Evolutionary conservation across 305 asterid genomes (phyloP).

Genomic region (Rubia peregrina): DNA sequence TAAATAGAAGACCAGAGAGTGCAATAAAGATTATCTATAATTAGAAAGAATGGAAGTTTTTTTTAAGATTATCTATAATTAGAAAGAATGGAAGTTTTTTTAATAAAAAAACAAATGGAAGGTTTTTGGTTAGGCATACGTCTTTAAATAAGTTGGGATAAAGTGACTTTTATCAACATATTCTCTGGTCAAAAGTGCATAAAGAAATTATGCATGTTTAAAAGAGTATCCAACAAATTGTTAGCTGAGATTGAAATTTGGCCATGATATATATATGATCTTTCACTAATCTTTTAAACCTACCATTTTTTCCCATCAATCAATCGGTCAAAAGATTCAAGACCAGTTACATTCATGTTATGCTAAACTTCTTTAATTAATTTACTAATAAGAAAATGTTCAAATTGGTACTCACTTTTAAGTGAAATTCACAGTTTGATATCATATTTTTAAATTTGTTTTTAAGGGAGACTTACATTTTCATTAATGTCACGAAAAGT

Average conservation of each 20-base stretch:
- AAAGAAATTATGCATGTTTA: neutral
- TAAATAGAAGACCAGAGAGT: no score
- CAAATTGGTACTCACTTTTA: no score
- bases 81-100: neutral
- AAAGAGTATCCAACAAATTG: neutral
- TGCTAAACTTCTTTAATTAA: neutral
- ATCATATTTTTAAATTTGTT: no score
- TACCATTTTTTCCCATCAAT: neutral
- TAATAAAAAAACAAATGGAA: neutral
- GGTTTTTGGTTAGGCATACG: neutral
- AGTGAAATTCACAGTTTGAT: no score
- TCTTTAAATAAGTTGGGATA: neutral
- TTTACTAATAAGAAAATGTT: neutral
- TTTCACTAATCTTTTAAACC: neutral
- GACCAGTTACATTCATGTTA: neutral
- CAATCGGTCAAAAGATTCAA: neutral
- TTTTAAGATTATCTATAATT: no score
- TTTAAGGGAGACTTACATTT: no score
- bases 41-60: no score
- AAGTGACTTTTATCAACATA: neutral
- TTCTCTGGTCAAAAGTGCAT: neutral
- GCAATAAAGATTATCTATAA: no score
- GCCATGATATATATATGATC: neutral
- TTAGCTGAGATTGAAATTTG: neutral
- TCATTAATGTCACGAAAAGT: no score